phyloP scores from a whole-genome alignment of 1,284 basidiomycete species.

The Trichosporon coremiiforme region DNA sequence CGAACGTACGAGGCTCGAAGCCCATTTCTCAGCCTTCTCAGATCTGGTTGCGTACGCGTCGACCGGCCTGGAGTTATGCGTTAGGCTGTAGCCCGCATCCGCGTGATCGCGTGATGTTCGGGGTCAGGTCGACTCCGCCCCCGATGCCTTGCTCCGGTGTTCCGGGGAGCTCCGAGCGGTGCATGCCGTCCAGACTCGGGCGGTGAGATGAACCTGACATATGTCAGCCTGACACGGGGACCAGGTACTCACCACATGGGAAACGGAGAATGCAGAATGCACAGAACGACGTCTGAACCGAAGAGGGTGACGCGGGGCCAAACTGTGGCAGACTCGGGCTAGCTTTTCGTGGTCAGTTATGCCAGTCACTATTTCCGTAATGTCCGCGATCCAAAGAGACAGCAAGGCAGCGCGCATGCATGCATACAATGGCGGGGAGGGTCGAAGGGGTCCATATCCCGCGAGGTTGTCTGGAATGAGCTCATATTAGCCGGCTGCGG shows the following conservation, averaged over 20 bases:
- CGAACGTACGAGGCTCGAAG: background rate
- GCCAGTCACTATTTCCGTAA: slow-evolving; percentile 1
- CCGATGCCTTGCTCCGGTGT: background rate
- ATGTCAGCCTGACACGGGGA: background rate
- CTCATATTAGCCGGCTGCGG: too few relatives aligned
- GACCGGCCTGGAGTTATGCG: background rate
- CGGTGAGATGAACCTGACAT: background rate
- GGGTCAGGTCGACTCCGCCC: background rate
- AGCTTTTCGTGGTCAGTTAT: background rate
- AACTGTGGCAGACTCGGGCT: background rate
- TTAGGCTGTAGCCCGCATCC: background rate
- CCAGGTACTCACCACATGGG: background rate
- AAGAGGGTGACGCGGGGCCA: background rate
- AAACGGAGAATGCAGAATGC: background rate
- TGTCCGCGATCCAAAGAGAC: background rate
- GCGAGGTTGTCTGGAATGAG: background rate
- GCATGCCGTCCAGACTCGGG: background rate
- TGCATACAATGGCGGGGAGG: background rate
- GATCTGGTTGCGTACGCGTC: slow-evolving; percentile 8
- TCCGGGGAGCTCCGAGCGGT: background rate
- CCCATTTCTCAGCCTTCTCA: slow-evolving; percentile 5
- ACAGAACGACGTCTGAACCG: slow-evolving; percentile 4
- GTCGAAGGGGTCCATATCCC: background rate
- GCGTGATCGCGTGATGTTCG: background rate
- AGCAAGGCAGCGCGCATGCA: too few relatives aligned